Conservation (phyloP, 495 filamentous ascomycete species). For the Echria macrotheca region DNA sequence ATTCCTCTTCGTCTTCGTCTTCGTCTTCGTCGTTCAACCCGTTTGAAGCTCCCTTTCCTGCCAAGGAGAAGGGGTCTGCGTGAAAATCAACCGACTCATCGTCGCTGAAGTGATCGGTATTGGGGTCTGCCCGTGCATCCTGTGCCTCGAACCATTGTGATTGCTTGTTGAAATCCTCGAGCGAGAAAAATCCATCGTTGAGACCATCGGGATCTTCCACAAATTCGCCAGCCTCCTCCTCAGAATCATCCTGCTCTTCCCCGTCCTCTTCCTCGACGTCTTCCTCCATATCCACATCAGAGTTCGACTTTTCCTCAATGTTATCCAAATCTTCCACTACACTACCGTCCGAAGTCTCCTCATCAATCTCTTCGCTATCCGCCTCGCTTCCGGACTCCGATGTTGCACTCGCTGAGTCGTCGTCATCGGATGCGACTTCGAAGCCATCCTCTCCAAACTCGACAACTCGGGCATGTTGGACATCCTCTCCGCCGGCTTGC, state of each 20-base stretch:
- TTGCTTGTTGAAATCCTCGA: conserved; percentile 95
- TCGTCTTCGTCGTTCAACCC: conserved; percentile 11
- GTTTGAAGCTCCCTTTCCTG: background rate
- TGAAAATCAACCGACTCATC: conserved; percentile 87
- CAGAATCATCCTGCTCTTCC: conserved; percentile 23
- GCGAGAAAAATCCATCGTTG: conserved; percentile 98
- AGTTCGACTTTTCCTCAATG: conserved; percentile 6
- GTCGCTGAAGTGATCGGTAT: conserved; percentile 56
- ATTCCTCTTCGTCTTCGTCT: conserved; percentile 44
- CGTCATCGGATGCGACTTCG: conserved; percentile 37
- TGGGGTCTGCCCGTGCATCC: conserved; percentile 61
- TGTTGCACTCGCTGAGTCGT: conserved; percentile 20
- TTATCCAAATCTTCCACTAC: conserved; percentile 39
- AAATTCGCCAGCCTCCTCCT: conserved; percentile 29
- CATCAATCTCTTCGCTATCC: conserved; percentile 34
- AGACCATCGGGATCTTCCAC: conserved; percentile 52
- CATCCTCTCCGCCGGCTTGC: conserved; percentile 13
- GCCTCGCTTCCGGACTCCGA: conserved; percentile 25
- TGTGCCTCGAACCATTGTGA: conserved; percentile 79
- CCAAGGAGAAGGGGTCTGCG: conserved; percentile 51
- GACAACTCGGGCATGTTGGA: conserved; percentile 24
- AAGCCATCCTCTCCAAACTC: conserved; percentile 45
- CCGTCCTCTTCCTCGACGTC: conserved; percentile 25
- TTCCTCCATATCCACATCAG: conserved; percentile 13
- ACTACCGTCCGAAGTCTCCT: conserved; percentile 36